Evolutionary conservation across 768 basidiomycete species (phyloP).

Genomic region (Suillus subaureus): DNA sequence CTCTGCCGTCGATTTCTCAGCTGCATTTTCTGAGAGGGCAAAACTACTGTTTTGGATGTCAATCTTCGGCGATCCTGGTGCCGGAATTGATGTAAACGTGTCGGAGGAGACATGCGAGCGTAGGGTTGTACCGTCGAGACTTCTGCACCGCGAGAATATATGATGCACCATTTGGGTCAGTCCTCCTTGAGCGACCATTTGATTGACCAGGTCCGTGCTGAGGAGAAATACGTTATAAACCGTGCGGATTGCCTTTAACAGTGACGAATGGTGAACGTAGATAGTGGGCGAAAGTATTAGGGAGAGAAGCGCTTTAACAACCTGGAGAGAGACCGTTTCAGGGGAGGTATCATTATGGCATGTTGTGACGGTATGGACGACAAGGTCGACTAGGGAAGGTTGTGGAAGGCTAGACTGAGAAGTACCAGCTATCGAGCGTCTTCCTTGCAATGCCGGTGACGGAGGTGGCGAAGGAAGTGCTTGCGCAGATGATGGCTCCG

Average conservation of each 20-base stretch:
- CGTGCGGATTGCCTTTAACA: slow-evolving; percentile 94
- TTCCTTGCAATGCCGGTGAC: slow-evolving; percentile 57
- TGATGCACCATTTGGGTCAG: slow-evolving; percentile 98
- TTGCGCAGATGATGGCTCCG: slow-evolving; percentile 55
- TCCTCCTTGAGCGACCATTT: slow-evolving; percentile 97
- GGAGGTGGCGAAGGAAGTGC: slow-evolving; percentile 72
- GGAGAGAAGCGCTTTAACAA: slow-evolving; percentile 92
- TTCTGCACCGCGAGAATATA: slow-evolving; percentile 82
- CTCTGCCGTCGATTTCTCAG: background rate
- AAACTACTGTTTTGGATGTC: background rate
- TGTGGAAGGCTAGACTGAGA: slow-evolving; percentile 55
- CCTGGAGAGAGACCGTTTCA: slow-evolving; percentile 91
- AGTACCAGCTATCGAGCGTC: slow-evolving; percentile 41
- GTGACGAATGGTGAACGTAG: slow-evolving; percentile 92
- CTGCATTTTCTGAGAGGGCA: background rate
- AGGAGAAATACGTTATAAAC: slow-evolving; percentile 98
- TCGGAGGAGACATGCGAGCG: slow-evolving; percentile 28
- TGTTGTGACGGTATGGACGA: slow-evolving; percentile 92
- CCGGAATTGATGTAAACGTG: slow-evolving; percentile 10
- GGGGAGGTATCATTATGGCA: slow-evolving; percentile 88
- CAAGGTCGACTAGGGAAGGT: slow-evolving; percentile 86
- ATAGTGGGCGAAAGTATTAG: slow-evolving; percentile 85
- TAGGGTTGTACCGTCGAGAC: slow-evolving; percentile 24
- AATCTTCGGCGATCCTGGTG: background rate
- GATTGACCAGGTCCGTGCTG: slow-evolving; percentile 87